A percentile compares a stretch with the other conserved stretches of the same genome.
Evolutionary conservation across 75 land plant species (phyloP).

Genomic region (Isoetes taiwanensis): DNA sequence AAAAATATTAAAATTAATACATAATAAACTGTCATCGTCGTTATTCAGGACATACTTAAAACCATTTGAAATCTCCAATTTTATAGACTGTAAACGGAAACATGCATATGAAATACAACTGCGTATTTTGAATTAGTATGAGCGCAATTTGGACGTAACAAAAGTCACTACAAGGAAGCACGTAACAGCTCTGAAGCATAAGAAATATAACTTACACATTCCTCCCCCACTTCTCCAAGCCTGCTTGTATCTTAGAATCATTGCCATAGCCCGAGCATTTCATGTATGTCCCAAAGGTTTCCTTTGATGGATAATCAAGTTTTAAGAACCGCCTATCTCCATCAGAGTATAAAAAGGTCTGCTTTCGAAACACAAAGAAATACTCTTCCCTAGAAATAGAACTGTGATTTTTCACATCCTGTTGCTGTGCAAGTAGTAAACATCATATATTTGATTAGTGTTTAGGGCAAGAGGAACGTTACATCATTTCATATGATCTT

Average conservation of each 20-base stretch:
- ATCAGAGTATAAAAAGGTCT: constrained; percentile 58
- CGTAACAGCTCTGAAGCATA: too few relatives aligned
- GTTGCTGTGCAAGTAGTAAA: background rate
- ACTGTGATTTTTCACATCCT: constrained; percentile 22
- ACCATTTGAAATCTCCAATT: too few relatives aligned
- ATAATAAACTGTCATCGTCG: too few relatives aligned
- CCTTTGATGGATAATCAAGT: constrained; percentile 81
- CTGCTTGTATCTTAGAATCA: constrained; percentile 66
- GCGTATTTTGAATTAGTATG: too few relatives aligned
- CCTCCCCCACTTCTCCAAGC: constrained; percentile 86
- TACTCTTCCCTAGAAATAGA: constrained; percentile 47
- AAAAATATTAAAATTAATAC: too few relatives aligned
- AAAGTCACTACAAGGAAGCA: too few relatives aligned
- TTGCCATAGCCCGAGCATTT: constrained; percentile 74
- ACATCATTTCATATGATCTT: too few relatives aligned
- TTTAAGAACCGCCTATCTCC: constrained; percentile 65
- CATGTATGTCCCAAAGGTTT: constrained; percentile 59
- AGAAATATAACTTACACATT: constrained; percentile 54
- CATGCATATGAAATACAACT: too few relatives aligned
- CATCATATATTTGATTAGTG: background rate
- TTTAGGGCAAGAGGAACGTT: background rate
- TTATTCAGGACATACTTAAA: too few relatives aligned
- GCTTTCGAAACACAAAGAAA: constrained; percentile 88
- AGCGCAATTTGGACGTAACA: too few relatives aligned
- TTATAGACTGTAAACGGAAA: too few relatives aligned